Evolutionary conservation across 169 alveolate genomes (phyloP), one percentile per base, ranked within the genome.

Genomic region (Plasmodium relictum): DNA sequence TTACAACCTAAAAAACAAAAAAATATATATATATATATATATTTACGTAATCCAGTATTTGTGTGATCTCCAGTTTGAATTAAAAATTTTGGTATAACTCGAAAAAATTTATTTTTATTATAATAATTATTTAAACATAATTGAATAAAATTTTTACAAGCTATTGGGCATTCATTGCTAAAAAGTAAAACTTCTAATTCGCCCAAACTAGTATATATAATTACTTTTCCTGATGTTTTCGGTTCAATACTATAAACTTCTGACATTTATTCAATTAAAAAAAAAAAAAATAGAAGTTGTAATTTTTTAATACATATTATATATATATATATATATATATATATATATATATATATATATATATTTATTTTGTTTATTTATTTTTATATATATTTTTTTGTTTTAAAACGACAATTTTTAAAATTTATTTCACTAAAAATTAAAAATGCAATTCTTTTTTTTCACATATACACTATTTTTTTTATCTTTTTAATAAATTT

Each of bases 181-280:
- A 98, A 97, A 39, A 97, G 94, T 48, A 95, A 97, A 44, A 97
- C 88, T 69, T 97, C 98, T 58, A 97, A 90, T 65, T 97, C 98
- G 14, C 99, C 99, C 72, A 93, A 92, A 44, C 95, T 93, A 18
- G 99, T 97, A 88, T 94, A 95, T n/a, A 97, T 37, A 5, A 97
- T 96, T 6, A 97, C 98, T 88, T 97, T 95, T 26, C 99, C 99
- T 26, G 95, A 87, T 41, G 98, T 96, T n/a, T 97, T 96, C 12
- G 98, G 98, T 88, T 96, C 98, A n/a, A 88, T 88, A 37, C 92
- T 74, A 73, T 95, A 96, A n/a, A 92, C 95, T 18, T 90, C 96
- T 18, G 98, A 95, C 98, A 97, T 97, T 88, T 50, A 10, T n/a
- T n/a, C n/a, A n/a, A n/a, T n/a, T n/a, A n/a, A n/a, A n/a, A n/a